Evolutionary conservation across 495 filamentous ascomycete species (phyloP), one percentile per base, ranked within the genome.

Genomic region (Daldinia decipiens): DNA sequence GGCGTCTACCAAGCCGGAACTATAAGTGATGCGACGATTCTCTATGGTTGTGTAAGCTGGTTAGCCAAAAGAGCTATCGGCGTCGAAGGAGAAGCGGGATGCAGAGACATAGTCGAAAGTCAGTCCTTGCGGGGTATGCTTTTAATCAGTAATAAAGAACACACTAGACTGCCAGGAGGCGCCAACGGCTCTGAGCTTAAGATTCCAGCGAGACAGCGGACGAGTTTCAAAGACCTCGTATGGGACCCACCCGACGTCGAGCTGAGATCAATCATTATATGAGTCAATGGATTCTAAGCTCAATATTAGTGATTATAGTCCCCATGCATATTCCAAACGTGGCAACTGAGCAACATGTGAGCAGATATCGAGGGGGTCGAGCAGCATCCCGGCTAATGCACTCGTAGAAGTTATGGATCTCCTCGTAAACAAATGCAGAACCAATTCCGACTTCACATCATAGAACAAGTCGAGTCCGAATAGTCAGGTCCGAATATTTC

Each of bases 1-100:
- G 90, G 88, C 0, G 62, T 92, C 3, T 93, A 93, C 70, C 89
- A 92, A 56, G 87, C 87, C 2, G 91, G 89, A 0, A 89, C 86
- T 4, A 80, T 82, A 73, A 67, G 73, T 13, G 88, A 90, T 76
- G 84, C 87, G 2, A 83, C 86, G 57, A 59, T 89, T 8, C 74
- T 93, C 40, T 90, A 88, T 76, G 87, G 86, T 71, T 89, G 88
- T 72, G 82, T 90, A 4, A 89, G 86, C 17, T 83, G 79, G 12
- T 79, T 87, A n/a, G 88, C 88, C 0, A 84, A 84, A 34, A 77
- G 69, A 39, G 78, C 81, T 21, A 84, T 88, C 55, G 82, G 85
- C 21, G 70, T 67, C 47, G 53, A 57, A n/a, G 29, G 39, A n/a
- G n/a, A 24, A 19, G 0, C 27, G n/a, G 50, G 24, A 21, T 52